A percentile compares a stretch with the other conserved stretches of the same genome.
These are phyloP conservation scores for Acanthochlamys bracteata DNA, from an alignment of 106 monocot genomes.

Conservation along the genomic window DNA sequence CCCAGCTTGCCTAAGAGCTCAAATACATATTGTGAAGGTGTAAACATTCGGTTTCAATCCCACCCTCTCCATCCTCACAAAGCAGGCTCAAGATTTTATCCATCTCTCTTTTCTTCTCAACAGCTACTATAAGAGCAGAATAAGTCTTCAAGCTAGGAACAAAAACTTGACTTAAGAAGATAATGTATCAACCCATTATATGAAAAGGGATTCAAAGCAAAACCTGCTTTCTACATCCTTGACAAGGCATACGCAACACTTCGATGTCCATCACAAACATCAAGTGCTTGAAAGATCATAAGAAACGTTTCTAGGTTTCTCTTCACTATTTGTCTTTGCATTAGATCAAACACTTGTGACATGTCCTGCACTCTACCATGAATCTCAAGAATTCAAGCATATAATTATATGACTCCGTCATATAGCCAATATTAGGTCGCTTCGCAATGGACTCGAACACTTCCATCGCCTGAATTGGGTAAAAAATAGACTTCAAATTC, in stretches of 20 bases:
- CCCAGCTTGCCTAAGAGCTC: constrained; percentile 65
- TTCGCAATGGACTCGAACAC: constrained; percentile 52
- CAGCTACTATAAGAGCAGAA: constrained; percentile 80
- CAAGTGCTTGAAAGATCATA: constrained; percentile 54
- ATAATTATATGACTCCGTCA: constrained; percentile 82
- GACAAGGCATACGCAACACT: constrained; percentile 49
- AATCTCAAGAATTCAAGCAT: constrained; percentile 76
- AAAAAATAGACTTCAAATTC: constrained; percentile 29
- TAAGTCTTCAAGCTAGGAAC: constrained; percentile 83
- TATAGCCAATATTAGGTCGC: constrained; percentile 39
- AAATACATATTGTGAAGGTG: constrained; percentile 90
- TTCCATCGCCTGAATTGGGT: constrained; percentile 41
- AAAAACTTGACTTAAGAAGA: constrained; percentile 55
- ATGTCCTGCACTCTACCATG: constrained; percentile 58
- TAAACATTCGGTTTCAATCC: constrained; percentile 86
- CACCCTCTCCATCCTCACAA: constrained; percentile 57
- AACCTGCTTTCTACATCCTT: constrained; percentile 59
- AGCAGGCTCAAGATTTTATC: constrained; percentile 54
- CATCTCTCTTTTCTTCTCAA: constrained; percentile 56
- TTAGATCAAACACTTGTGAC: constrained; percentile 83
- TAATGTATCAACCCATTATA: constrained; percentile 87
- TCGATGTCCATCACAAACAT: constrained; percentile 42
- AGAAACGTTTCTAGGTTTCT: constrained; percentile 54
- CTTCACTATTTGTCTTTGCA: constrained; percentile 90
- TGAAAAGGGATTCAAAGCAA: constrained; percentile 65